Percentiles rank a stretch among this genome's conserved stretches.
Evolutionary conservation across 352 stramenopile species (phyloP).

Genomic region (Discostella stelligera): DNA sequence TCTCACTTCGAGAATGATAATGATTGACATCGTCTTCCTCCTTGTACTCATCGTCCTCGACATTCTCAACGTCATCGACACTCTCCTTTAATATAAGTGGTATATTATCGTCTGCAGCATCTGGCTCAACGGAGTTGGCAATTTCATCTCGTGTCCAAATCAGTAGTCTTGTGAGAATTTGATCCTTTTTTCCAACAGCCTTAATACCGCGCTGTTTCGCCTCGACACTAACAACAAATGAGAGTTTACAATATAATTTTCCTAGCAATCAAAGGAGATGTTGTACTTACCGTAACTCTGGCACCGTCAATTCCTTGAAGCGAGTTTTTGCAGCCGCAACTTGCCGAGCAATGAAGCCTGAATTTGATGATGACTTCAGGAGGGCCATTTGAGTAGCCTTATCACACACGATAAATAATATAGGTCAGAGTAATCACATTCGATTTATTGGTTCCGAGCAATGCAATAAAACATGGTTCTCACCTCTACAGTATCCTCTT

Average conservation of each 20-base stretch:
- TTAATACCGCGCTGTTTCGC: conserved; percentile 58
- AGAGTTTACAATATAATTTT: neutral
- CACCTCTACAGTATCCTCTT: conserved; percentile 76
- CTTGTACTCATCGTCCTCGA: conserved; percentile 18
- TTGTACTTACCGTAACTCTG: conserved; percentile 56
- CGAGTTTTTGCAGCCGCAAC: conserved; percentile 59
- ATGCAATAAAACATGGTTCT: conserved; percentile 17
- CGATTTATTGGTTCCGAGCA: no score
- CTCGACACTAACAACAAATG: conserved; percentile 28
- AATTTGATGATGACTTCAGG: conserved; percentile 67
- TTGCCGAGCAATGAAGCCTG: conserved; percentile 77
- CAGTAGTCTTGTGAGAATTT: conserved; percentile 68
- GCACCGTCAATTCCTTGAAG: conserved; percentile 70
- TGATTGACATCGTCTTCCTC: conserved; percentile 13
- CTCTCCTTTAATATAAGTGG: conserved; percentile 1
- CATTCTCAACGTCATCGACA: conserved; percentile 16
- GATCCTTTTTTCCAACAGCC: conserved; percentile 66
- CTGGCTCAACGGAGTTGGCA: conserved; percentile 43
- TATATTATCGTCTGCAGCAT: conserved; percentile 8
- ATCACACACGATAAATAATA: conserved; percentile 12
- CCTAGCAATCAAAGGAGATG: no score
- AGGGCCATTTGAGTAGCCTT: conserved; percentile 56
- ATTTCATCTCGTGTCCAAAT: conserved; percentile 79
- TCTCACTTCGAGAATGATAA: neutral
- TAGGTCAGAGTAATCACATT: neutral